Conservation (phyloP, 805 yeast species). For the Saccharomyces paradoxus region DNA sequence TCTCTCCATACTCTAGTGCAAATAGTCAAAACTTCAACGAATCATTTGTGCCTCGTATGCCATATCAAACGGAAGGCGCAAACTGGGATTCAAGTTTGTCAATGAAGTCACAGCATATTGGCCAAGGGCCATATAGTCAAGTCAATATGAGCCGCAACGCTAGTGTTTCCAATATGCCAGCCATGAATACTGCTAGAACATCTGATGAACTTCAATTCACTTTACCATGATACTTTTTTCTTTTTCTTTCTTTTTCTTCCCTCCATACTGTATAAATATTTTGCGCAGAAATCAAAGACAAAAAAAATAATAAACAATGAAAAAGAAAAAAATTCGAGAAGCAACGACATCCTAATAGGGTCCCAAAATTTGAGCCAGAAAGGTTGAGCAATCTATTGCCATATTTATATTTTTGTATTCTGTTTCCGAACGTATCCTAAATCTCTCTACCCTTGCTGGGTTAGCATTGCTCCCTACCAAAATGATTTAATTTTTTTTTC, state of each 20-base stretch:
- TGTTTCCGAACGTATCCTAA: neutral
- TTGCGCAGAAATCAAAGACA: neutral
- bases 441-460: neutral
- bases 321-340: neutral
- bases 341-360: neutral
- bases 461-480: neutral
- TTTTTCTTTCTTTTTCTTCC: neutral
- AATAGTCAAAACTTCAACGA: neutral
- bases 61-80: neutral
- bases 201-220: neutral
- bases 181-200: neutral
- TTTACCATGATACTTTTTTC: neutral
- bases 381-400: neutral
- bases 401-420: neutral
- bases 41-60: neutral
- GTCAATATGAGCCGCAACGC: neutral
- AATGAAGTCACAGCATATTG: neutral
- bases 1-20: neutral
- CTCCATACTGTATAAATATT: neutral
- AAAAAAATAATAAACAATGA: neutral
- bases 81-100: neutral
- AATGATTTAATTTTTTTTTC: constrained; percentile 3
- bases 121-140: neutral
- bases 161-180: neutral
- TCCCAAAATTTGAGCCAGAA: neutral